Evolutionary conservation across 306 rosid genomes (phyloP).

Genomic region (Carpinus fangiana): DNA sequence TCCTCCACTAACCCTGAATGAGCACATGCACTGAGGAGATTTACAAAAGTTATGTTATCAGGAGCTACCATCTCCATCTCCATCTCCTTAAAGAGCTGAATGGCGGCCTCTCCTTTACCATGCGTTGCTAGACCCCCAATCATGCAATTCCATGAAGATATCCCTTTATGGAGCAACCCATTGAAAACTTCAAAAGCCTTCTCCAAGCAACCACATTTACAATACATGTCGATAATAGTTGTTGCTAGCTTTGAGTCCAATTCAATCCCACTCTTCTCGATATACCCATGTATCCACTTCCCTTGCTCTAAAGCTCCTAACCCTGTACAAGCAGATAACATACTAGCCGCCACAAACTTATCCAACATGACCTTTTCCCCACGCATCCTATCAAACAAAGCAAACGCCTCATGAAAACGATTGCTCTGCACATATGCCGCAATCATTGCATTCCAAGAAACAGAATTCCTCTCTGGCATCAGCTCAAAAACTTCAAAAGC

Average conservation of each 20-base stretch:
- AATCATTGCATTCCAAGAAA: slow-evolving; percentile 71
- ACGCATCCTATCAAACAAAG: slow-evolving; percentile 51
- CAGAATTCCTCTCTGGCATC: slow-evolving; percentile 50
- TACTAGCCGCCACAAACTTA: slow-evolving; percentile 57
- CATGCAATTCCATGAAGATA: slow-evolving; percentile 69
- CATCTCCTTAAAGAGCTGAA: slow-evolving; percentile 37
- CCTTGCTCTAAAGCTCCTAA: slow-evolving; percentile 68
- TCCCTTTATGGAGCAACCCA: slow-evolving; percentile 36
- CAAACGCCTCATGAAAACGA: slow-evolving; percentile 56
- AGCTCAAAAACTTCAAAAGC: slow-evolving; percentile 48
- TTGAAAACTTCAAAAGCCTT: slow-evolving; percentile 50
- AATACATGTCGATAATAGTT: slow-evolving; percentile 64
- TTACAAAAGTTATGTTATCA: slow-evolving; percentile 39
- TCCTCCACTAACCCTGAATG: slow-evolving; percentile 38
- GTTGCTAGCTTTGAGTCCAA: slow-evolving; percentile 62
- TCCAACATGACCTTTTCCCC: slow-evolving; percentile 41
- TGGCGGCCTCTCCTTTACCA: slow-evolving; percentile 51
- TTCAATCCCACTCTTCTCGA: slow-evolving; percentile 45
- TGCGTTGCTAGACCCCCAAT: slow-evolving; percentile 79
- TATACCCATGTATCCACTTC: slow-evolving; percentile 55
- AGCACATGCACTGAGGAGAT: slow-evolving; percentile 41
- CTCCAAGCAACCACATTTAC: slow-evolving; percentile 68
- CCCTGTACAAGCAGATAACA: slow-evolving; percentile 63
- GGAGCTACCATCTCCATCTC: slow-evolving; percentile 18
- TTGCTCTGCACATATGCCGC: slow-evolving; percentile 53